Evolutionary conservation across 352 stramenopile species (phyloP).

Genomic region (Globisporangium nunn): DNA sequence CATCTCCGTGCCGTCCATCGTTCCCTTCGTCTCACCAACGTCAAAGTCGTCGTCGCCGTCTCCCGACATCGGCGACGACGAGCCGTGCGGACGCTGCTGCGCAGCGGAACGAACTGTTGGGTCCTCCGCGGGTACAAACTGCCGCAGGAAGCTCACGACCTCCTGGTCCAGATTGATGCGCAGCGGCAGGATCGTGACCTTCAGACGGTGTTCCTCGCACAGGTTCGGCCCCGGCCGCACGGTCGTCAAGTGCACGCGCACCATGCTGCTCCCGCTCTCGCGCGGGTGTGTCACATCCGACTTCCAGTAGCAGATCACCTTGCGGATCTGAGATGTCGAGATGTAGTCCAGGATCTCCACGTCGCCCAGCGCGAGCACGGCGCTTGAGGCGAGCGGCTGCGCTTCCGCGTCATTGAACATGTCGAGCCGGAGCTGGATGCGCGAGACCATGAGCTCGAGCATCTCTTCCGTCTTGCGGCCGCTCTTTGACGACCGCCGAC

Average conservation of each 20-base stretch:
- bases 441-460: slow-evolving; percentile 73
- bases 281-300: slow-evolving; percentile 72
- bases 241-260: slow-evolving; percentile 73
- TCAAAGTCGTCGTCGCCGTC: slow-evolving; percentile 11
- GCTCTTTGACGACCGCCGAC: slow-evolving; percentile 46
- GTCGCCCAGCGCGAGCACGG: slow-evolving; percentile 67
- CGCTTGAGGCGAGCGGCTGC: slow-evolving; percentile 71
- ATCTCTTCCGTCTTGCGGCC: slow-evolving; percentile 87
- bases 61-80: neutral
- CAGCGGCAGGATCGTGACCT: slow-evolving; percentile 65
- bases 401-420: slow-evolving; percentile 73
- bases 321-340: slow-evolving; percentile 85
- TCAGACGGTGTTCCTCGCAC: slow-evolving; percentile 79
- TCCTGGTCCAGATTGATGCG: slow-evolving; percentile 86
- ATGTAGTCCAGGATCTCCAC: slow-evolving; percentile 87
- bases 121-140: slow-evolving; percentile 64
- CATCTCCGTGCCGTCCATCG: slow-evolving; percentile 50
- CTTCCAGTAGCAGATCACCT: slow-evolving; percentile 89
- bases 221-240: slow-evolving; percentile 67
- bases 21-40: slow-evolving; percentile 20
- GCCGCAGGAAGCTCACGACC: slow-evolving; percentile 79
- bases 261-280: slow-evolving; percentile 81
- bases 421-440: slow-evolving; percentile 80
- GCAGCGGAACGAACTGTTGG: slow-evolving; percentile 13
- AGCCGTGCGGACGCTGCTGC: slow-evolving; percentile 9